phyloP scores from a whole-genome alignment of 2,329 filamentous ascomycete genomes.

The Dactylellina leptospora region DNA sequence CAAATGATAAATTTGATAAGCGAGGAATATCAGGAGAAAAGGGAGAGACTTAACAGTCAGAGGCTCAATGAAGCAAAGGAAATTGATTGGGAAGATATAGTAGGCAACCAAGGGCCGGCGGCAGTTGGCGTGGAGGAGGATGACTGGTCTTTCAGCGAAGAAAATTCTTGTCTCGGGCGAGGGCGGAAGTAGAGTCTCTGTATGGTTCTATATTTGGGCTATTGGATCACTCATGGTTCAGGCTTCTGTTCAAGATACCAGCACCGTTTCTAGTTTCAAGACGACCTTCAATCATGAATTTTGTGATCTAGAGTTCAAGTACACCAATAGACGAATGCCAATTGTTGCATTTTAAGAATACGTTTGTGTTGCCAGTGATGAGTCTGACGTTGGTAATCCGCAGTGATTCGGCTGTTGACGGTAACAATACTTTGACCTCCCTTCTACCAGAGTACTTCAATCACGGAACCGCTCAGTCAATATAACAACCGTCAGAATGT shows the following conservation, averaged over 20 bases:
- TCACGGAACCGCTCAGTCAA: not conserved
- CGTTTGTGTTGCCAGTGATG: constrained; percentile 10
- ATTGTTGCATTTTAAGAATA: constrained; percentile 9
- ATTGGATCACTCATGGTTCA: not conserved
- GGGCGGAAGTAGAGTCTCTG: too few species aligned
- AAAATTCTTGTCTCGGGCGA: constrained; percentile 14
- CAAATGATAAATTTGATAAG: not conserved
- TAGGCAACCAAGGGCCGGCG: too few species aligned
- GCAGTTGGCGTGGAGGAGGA: not conserved
- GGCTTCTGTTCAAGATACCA: too few species aligned
- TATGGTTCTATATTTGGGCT: not conserved
- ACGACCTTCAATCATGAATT: too few species aligned
- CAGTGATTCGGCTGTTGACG: constrained; percentile 6
- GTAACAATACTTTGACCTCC: not conserved
- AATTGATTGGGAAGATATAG: constrained; percentile 11
- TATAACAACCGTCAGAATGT: constrained; percentile 22
- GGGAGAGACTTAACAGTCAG: not conserved
- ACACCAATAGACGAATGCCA: too few species aligned
- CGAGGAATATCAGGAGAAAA: not conserved
- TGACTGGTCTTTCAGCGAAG: constrained; percentile 25
- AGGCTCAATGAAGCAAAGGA: not conserved
- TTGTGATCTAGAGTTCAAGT: too few species aligned
- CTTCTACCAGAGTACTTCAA: not conserved
- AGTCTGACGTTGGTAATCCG: not conserved
- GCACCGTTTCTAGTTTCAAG: too few species aligned